A percentile compares a stretch with the other conserved stretches of the same genome.
Conservation (phyloP, 257 asterid genomes). For the Schizonepeta tenuifolia region DNA sequence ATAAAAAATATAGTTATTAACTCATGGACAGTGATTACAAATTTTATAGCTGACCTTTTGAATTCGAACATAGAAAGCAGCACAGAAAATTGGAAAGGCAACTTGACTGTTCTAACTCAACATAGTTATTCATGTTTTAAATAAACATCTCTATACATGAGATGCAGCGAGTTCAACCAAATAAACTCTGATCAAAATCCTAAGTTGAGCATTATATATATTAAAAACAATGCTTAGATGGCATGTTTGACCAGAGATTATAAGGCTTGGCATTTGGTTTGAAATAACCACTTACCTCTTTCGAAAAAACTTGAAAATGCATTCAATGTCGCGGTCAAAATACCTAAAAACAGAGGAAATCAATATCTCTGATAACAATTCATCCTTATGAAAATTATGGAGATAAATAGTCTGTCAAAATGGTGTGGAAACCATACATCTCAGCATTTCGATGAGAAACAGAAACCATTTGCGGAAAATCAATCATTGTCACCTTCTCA, state of each 20-base stretch:
- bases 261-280: constrained; percentile 16
- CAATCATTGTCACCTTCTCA: constrained; percentile 90
- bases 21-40: no score
- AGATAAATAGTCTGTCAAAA: not conserved
- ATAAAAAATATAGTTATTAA: no score
- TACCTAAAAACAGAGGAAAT: constrained; percentile 59
- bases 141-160: not conserved
- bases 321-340: constrained; percentile 88
- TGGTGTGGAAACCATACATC: constrained; percentile 54
- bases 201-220: not conserved
- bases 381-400: constrained; percentile 1
- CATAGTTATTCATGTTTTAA: not conserved
- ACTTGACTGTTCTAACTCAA: not conserved
- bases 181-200: not conserved
- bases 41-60: not conserved
- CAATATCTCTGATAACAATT: constrained; percentile 18
- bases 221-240: not conserved
- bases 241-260: constrained; percentile 2
- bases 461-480: constrained; percentile 98
- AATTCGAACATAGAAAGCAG: not conserved
- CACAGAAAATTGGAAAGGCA: not conserved
- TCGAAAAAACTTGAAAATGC: constrained; percentile 85
- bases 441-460: constrained; percentile 88
- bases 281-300: constrained; percentile 62
- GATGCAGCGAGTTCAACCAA: not conserved